Conservation (phyloP, 306 rosid genomes). For the Citrullus colocynthis region DNA sequence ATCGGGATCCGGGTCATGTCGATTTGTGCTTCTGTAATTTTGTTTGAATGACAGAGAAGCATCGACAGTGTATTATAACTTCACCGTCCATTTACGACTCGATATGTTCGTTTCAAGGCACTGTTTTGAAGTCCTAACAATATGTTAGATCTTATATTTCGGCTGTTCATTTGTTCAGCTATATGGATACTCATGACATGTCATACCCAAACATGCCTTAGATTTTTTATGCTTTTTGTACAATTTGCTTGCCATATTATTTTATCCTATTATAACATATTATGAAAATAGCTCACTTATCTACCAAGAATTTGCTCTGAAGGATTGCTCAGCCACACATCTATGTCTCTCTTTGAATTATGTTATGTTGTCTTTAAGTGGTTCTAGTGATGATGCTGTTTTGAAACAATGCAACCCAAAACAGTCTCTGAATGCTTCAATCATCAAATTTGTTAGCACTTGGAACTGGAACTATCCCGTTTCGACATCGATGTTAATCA, state of each 20-base stretch:
- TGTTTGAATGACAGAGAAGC: background rate
- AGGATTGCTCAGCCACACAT: background rate
- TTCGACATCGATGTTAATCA: background rate
- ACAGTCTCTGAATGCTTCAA: background rate
- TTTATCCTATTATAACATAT: background rate
- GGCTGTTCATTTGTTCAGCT: background rate
- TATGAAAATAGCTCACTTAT: background rate
- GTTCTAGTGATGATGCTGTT: background rate
- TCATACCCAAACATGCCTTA: background rate
- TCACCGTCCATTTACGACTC: background rate
- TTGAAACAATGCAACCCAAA: background rate
- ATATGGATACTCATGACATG: background rate
- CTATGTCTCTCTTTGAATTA: background rate
- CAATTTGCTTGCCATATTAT: background rate
- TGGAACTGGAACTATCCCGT: background rate
- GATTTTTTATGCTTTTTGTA: background rate
- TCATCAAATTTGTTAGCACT: slow-evolving; percentile 4
- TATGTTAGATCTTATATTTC: background rate
- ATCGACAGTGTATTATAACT: slow-evolving; percentile 5
- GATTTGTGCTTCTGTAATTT: slow-evolving; percentile 1
- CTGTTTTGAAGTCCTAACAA: background rate
- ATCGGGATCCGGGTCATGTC: background rate
- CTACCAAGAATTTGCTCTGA: background rate
- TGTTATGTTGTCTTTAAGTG: background rate
- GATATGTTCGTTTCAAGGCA: background rate